Conservation (phyloP, 164 flowering plant species). For the Nymphaea thermarum region DNA sequence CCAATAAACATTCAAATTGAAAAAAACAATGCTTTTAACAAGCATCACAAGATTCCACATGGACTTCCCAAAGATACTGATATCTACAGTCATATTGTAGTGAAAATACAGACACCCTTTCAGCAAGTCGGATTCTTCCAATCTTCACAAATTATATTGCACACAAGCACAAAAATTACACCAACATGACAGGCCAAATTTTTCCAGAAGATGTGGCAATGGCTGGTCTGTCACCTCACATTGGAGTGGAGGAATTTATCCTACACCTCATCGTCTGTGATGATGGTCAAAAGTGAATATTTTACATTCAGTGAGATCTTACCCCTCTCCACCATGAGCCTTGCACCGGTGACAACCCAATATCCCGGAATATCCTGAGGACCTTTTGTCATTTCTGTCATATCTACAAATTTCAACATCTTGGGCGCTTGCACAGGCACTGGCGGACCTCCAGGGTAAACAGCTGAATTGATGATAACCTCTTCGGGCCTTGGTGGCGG, state of each 20-base stretch:
- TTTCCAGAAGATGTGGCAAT: neutral
- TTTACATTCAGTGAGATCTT: slow-evolving; percentile 67
- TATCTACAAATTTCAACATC: slow-evolving; percentile 67
- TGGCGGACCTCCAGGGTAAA: slow-evolving; percentile 96
- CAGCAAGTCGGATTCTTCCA: neutral
- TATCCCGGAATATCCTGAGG: slow-evolving; percentile 94
- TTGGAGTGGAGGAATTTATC: neutral
- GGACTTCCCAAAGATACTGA: neutral
- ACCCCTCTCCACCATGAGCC: slow-evolving; percentile 72
- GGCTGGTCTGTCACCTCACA: too few species aligned
- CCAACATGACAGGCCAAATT: neutral
- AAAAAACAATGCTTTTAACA: neutral
- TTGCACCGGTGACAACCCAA: slow-evolving; percentile 96
- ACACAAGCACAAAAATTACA: neutral
- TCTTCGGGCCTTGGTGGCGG: slow-evolving; percentile 84
- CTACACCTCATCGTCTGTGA: slow-evolving; percentile 37
- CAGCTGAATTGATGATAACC: slow-evolving; percentile 78
- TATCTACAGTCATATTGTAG: neutral
- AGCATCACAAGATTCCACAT: neutral
- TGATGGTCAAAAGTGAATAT: slow-evolving; percentile 59
- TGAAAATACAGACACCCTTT: neutral
- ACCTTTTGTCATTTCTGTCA: slow-evolving; percentile 86
- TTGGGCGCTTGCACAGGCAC: slow-evolving; percentile 66
- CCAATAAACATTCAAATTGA: neutral
- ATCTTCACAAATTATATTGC: neutral